Percentiles rank a stretch among this genome's conserved stretches.
These are phyloP conservation scores for Fusarium newnesense DNA, from an alignment of 2,329 filamentous ascomycete genomes.

Conservation along the genomic window DNA sequence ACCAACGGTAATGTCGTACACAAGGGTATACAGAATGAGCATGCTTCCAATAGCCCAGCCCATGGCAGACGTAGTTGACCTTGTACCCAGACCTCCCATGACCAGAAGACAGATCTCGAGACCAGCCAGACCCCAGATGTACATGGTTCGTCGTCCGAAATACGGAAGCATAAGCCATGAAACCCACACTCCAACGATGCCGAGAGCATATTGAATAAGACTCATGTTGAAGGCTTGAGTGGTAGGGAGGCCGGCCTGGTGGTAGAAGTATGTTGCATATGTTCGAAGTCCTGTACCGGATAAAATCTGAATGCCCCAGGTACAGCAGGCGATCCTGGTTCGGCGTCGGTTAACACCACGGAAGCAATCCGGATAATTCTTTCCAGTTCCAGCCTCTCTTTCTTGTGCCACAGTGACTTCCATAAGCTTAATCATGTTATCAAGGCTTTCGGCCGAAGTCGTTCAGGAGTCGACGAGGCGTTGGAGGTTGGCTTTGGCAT, in stretches of 20 bases:
- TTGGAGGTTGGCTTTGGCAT: neutral
- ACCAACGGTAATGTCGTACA: neutral
- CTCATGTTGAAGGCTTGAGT: neutral
- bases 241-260: neutral
- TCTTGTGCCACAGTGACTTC: neutral
- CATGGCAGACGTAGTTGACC: neutral
- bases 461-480: neutral
- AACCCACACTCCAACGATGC: neutral
- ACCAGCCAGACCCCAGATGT: neutral
- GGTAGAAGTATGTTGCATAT: neutral
- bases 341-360: conserved; percentile 56
- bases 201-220: neutral
- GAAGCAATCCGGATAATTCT: conserved; percentile 45
- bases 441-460: neutral
- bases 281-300: neutral
- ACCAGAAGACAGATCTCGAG: neutral
- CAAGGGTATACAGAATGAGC: neutral
- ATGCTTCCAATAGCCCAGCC: neutral
- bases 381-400: neutral
- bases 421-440: neutral
- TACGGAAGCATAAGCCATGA: neutral
- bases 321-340: neutral
- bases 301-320: neutral
- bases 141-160: neutral
- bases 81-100: neutral